These are phyloP conservation scores for Calonectria pteridis DNA, from an alignment of 2,329 filamentous ascomycete genomes.

Conservation along the genomic window DNA sequence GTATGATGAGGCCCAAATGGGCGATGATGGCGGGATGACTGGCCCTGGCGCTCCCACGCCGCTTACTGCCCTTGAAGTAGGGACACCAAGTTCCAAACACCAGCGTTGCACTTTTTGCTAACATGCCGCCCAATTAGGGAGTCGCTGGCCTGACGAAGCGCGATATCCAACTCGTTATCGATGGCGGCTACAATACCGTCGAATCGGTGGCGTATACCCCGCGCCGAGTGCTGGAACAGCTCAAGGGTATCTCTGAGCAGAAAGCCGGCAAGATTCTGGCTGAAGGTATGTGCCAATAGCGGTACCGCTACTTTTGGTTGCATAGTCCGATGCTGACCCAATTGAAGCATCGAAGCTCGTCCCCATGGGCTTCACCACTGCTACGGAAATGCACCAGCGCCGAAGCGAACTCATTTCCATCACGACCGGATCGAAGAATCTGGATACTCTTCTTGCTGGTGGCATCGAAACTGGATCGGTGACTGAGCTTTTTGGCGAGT, in stretches of 20 bases:
- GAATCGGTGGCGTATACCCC: slow-evolving; percentile 95
- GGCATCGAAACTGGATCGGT: slow-evolving; percentile 98
- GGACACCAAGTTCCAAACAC: slow-evolving; percentile 35
- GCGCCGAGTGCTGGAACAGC: slow-evolving; percentile 86
- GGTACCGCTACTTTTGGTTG: background rate
- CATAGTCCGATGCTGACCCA: slow-evolving; percentile 25
- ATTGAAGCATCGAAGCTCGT: slow-evolving; percentile 88
- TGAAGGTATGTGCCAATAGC: slow-evolving; percentile 75
- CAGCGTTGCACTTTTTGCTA: slow-evolving; percentile 17
- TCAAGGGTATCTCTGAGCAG: slow-evolving; percentile 98
- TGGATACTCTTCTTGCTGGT: slow-evolving; percentile 94
- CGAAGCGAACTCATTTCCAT: slow-evolving; percentile 98
- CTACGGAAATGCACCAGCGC: slow-evolving; percentile 98
- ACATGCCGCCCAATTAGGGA: slow-evolving; percentile 66
- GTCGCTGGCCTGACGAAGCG: slow-evolving; percentile 91
- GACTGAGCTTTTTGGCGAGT: slow-evolving; percentile 98
- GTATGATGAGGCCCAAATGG: slow-evolving; percentile 74
- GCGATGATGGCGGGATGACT: slow-evolving; percentile 78
- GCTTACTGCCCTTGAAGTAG: slow-evolving; percentile 85
- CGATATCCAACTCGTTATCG: slow-evolving; percentile 92
- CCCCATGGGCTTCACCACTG: slow-evolving; percentile 98
- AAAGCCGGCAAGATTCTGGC: slow-evolving; percentile 92
- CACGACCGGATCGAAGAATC: slow-evolving; percentile 96
- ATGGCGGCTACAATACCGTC: slow-evolving; percentile 94
- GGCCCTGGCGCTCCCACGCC: slow-evolving; percentile 96